Evolutionary conservation across 768 basidiomycete genomes (phyloP), one percentile per base, ranked within the genome.

Genomic region (Postia placenta): DNA sequence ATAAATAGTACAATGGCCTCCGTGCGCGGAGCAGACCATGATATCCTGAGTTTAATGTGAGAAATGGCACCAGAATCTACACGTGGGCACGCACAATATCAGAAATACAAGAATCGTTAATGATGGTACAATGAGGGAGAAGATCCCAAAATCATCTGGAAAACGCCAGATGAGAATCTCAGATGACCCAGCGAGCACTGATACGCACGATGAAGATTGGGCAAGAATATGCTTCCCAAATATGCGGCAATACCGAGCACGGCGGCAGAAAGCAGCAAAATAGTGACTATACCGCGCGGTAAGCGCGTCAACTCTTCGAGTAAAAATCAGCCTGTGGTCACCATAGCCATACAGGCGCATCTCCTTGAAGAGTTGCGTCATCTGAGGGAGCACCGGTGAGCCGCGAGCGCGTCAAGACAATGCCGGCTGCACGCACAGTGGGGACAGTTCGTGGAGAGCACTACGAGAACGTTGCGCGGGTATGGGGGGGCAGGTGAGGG

Each of bases 171-270:
- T 52, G 19, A 45, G 45, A 44, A 6, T 20, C 17, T 41, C 26
- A 19, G 24, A 43, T n/a, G 22, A 43, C 48, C 36, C 22, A 42
- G 40, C 47, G 25, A 40, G 22, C 28, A 33, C 28, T 23, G 45
- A 19, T 28, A 36, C 80, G 45, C 59, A 89, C 88, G 70, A 60
- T 81, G 79, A 22, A 82, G 63, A 40, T 71, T 64, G 0, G 88
- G 85, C 24, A 88, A 69, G 64, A 90, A 89, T 39, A 82, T 62
- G 42, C 50, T 72, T 1, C 82, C 85, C 56, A 89, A 80, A 64
- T 87, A 78, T 11, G 76, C 79, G 2, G 80, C 70, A 20, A 91
- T 62, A 9, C 88, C 88, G 3, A 91, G 74, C 30, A 87, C 82
- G 24, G 74, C 71, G 12, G 70, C 71, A 15, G 68, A 63, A 50